Base-by-base conservation (phyloP, 2,329 filamentous ascomycete genomes). In the Trichoderma sp. region DNA sequence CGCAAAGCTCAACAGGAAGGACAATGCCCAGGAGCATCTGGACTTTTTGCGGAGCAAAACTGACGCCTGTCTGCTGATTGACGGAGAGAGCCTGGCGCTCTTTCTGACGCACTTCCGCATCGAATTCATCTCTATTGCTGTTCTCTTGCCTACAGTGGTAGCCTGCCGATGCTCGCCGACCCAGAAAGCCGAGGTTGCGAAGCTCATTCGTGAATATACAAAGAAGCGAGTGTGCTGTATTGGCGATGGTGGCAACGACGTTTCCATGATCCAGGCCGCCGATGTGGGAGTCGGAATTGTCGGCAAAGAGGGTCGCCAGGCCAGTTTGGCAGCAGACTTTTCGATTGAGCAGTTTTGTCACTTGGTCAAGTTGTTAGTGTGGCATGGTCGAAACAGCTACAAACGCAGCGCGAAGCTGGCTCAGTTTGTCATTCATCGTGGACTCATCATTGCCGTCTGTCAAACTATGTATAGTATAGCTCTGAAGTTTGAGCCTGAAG, bases 381-480 rank as follows among this genome's bases (percentile, higher is more conserved):
- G 97, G 96, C 97, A 99, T 80, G 96, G 96, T 1, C 91, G 97
- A 36, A 99, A 99, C 83, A 95, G 92, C 76, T 99, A 99, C 86
- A 98, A 98, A 82, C 90, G 97, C 59, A 94, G 91, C 72, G 96
- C 96, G 32, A 99, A 99, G 83, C 88, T 99, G 28, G 94, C 93
- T 0, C 97, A 98, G 80, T 99, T 99, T 81, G 95, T 99, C 77
- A 99, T 99, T 77, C 97, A 99, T 80, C 92, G 96, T 77, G 96
- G 96, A 65, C 85, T 99, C 58, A 97, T 99, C 78, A 97, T 99
- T 78, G 92, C 90, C 68, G 94, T 98, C 32, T 98, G 95, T 77
- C 96, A 99, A 83, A 98, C 96, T 0, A 94, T 99, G 87, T 99
- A 95, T 85, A 97, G 93, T 80, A 97, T 98, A 73, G 95, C 95